Percentiles rank a stretch among this genome's conserved stretches.
Evolutionary conservation across 495 filamentous ascomycete genomes (phyloP).

Genomic region (Aspergillus biplanus): DNA sequence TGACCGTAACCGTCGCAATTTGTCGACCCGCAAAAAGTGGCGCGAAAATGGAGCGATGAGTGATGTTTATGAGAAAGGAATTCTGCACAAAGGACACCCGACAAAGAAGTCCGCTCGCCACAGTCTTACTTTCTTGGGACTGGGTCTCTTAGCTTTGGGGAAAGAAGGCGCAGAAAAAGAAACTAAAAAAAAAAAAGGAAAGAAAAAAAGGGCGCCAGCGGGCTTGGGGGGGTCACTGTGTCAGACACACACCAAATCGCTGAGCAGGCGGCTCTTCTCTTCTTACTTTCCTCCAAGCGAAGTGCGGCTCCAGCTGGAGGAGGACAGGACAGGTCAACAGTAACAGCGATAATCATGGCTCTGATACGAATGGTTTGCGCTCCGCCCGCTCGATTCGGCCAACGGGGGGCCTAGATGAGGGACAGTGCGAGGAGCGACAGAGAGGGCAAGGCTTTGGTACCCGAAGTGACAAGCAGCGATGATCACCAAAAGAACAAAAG

Average conservation of each 20-base stretch:
- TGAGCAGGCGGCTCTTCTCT: background rate
- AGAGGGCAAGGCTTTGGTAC: no score
- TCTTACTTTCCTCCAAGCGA: background rate
- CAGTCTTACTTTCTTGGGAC: background rate
- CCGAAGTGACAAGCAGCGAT: no score
- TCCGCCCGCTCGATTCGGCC: no score
- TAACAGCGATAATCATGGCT: background rate
- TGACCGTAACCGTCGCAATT: no score
- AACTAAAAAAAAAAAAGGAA: background rate
- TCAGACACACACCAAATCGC: background rate
- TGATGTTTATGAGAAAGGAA: no score
- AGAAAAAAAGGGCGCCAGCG: background rate
- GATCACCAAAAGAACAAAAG: no score
- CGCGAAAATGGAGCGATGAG: no score
- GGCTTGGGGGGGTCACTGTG: no score
- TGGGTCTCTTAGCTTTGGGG: background rate
- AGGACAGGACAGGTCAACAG: background rate
- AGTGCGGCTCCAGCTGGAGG: background rate
- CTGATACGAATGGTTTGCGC: background rate
- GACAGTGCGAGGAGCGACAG: no score
- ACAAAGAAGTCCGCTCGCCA: background rate
- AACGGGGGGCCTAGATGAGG: no score
- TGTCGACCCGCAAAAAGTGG: no score
- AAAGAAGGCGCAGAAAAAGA: background rate
- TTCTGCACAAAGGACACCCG: background rate